Percentiles rank a stretch among this genome's conserved stretches.
phyloP scores from a whole-genome alignment of 106 monocot species.

The Allium sativum region DNA sequence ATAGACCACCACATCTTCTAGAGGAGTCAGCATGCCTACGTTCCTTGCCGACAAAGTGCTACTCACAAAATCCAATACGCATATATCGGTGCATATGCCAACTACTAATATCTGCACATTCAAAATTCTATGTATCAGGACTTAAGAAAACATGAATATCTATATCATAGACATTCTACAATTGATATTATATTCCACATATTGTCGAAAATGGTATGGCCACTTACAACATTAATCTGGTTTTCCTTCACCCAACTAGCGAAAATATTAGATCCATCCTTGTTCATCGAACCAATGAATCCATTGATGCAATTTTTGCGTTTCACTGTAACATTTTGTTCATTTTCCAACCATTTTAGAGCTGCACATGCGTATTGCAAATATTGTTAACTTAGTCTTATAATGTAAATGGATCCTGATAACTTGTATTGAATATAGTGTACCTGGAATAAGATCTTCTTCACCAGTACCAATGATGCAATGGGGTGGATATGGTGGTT shows the following conservation, averaged over 20 bases:
- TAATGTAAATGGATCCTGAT: neutral
- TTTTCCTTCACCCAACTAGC: conserved; percentile 54
- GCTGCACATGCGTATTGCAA: conserved; percentile 21
- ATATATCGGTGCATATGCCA: neutral
- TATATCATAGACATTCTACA: too few species aligned
- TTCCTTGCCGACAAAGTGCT: conserved; percentile 69
- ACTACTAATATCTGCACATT: neutral
- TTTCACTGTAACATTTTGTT: conserved; percentile 48
- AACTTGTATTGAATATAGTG: neutral
- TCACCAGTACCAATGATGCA: conserved; percentile 81
- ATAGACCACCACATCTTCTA: conserved; percentile 86
- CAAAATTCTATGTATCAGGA: too few species aligned
- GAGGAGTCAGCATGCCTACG: conserved; percentile 44
- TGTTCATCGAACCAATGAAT: conserved; percentile 48
- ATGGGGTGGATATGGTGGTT: conserved; percentile 86
- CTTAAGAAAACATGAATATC: too few species aligned
- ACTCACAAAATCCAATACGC: conserved; percentile 16
- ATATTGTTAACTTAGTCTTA: neutral
- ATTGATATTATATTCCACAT: too few species aligned
- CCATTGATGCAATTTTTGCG: conserved; percentile 82
- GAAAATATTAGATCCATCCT: conserved; percentile 75
- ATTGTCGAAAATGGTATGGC: too few species aligned
- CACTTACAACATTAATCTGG: conserved; percentile 53
- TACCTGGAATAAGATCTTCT: conserved; percentile 82
- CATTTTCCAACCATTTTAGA: conserved; percentile 74